Evolutionary conservation across 1,284 basidiomycete genomes (phyloP), one percentile per base, ranked within the genome.

Genomic region (Kalmanozyma brasiliensis): DNA sequence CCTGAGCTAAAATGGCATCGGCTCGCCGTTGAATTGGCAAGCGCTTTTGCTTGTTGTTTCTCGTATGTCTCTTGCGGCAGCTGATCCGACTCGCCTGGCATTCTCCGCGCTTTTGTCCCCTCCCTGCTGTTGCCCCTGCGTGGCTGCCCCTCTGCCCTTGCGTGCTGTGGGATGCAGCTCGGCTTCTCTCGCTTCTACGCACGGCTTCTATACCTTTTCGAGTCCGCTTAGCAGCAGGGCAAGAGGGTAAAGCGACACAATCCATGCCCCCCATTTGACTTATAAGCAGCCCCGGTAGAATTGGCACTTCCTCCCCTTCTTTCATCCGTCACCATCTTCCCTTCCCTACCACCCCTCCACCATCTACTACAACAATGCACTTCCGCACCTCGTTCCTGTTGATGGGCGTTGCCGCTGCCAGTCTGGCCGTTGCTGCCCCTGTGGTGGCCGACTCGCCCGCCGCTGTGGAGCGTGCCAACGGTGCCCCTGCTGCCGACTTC

Each of bases 141-240:
- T n/a, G n/a, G n/a, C n/a, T n/a, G n/a, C n/a, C n/a, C 42, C 30
- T 29, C 30, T 23, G 38, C 38, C 8, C 37, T 43, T 47, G 48
- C 38, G 20, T 22, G 19, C 35, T 11, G 35, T 49, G 38, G 19
- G 41, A 58, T 59, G 62, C 62, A 65, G 9, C 47, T 55, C 51
- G 62, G n/a, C 62, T 65, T 65, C 55, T 38, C 47, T 59, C 62
- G 62, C 55, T 65, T 65, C 51, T 58, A 36, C 32, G 26, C 26
- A 24, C 20, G 24, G 53, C 53, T 57, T 57, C 53, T 34, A 57
- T 56, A n/a, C n/a, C n/a, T n/a, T n/a, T n/a, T n/a, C n/a, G n/a
- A n/a, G n/a, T 29, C 26, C 16, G 17, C 30, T 8, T 8, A 20
- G 42, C 7, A 4, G 36, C 19, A 20, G 5, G 17, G 19, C 36